Base-by-base conservation (phyloP, 768 basidiomycete species). In the Gloeophyllum trabeum region DNA sequence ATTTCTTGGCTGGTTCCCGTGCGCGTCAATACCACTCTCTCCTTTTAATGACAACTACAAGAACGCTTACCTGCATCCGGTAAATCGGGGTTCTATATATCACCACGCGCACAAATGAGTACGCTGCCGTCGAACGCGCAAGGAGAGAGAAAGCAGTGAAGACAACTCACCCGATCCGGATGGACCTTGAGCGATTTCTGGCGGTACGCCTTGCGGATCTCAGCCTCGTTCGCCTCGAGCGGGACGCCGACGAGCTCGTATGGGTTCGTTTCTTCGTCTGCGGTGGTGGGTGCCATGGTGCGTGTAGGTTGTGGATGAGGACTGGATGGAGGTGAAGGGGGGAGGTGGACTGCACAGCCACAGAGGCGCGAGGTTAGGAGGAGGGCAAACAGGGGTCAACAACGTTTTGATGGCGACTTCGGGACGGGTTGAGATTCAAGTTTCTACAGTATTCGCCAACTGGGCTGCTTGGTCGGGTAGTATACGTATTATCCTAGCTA, bases 111-210 rank as follows among this genome's bases (percentile, higher is more conserved):
- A 28, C 40, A 28, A 48, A n/a, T 54, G 51, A 25, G n/a, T 41
- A 16, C 21, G 38, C 24, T 10, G 40, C 32, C 20, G 49, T 30
- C 26, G n/a, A n/a, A n/a, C n/a, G n/a, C n/a, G n/a, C n/a, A n/a
- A n/a, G n/a, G n/a, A n/a, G n/a, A n/a, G 14, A 5, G 13, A 23
- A 26, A 16, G 10, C 2, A 34, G 10, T 6, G 20, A 10, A 45
- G 6, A 47, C 46, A n/a, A 69, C 75, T 47, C 49, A 87, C 87
- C 54, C 85, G 75, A 55, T 90, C 88, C 22, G 88, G 88, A 61
- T 91, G 88, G 25, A 89, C 84, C 63, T 87, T 89, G 51, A 87
- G 69, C 1, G 88, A 89, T 22, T 75, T 68, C 45, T 84, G 70
- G 30, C 87, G 72, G 50, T 89, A 91, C 0, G 87, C 85, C 2